phyloP scores from a whole-genome alignment of 1,284 basidiomycete genomes.

The Gomphus bonarii region DNA sequence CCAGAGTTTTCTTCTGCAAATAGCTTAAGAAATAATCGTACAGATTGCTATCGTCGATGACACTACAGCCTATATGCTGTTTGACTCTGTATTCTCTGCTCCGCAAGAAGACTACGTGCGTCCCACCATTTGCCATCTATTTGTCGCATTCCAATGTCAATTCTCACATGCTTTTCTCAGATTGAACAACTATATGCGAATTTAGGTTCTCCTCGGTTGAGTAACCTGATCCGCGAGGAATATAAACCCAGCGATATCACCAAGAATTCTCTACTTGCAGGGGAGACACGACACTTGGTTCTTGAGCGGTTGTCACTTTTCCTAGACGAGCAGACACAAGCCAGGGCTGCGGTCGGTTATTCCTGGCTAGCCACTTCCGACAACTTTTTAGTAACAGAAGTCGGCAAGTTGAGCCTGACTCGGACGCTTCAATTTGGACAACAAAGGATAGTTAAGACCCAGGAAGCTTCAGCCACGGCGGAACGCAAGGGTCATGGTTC shows the following conservation, averaged over 20 bases:
- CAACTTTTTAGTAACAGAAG: conserved; percentile 67
- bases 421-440: conserved; percentile 48
- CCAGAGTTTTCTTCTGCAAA: neutral
- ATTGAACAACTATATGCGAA: conserved; percentile 41
- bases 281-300: conserved; percentile 50
- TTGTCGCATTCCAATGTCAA: neutral
- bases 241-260: conserved; percentile 54
- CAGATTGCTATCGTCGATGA: conserved; percentile 77
- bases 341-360: conserved; percentile 56
- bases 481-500: conserved; percentile 44
- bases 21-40: conserved; percentile 1
- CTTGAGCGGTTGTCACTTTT: conserved; percentile 89
- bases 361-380: conserved; percentile 63
- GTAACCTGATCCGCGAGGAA: conserved; percentile 65
- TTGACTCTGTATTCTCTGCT: conserved; percentile 69
- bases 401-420: conserved; percentile 48
- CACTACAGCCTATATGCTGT: conserved; percentile 64
- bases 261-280: conserved; percentile 34
- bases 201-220: conserved; percentile 64
- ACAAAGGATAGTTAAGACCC: conserved; percentile 38
- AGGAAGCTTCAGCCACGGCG: conserved; percentile 71
- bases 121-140: neutral
- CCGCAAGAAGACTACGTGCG: conserved; percentile 69
- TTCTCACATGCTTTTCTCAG: conserved; percentile 24
- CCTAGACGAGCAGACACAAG: conserved; percentile 79